Evolutionary conservation across 805 yeast genomes (phyloP), one percentile per base, ranked within the genome.

Genomic region (Huiozyma sinensis): DNA sequence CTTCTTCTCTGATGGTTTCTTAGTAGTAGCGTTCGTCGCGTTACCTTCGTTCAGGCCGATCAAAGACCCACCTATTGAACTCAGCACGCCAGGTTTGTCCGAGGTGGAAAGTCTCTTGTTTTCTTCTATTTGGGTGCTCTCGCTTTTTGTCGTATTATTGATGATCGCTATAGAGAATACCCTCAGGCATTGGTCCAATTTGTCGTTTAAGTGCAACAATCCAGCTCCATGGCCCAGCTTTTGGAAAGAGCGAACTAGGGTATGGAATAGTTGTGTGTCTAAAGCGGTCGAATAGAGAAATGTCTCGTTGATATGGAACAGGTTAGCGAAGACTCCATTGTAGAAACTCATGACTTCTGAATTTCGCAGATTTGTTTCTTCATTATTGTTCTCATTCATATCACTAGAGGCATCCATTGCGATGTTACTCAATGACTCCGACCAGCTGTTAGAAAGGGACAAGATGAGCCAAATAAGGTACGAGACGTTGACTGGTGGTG

Each of bases 171-270:
- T 49, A 1, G 78, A 67, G 50, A 77, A 69, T n/a, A 70, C 50
- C n/a, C 56, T 49, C 39, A 79, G 50, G 29, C 76, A 72, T 7
- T 76, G 73, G 53, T 86, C 83, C 40, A 95, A 66, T 24, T 81
- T 67, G 0, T 65, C 67, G 1, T 60, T 55, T 9, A 83, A 57
- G 0, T 77, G 79, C n/a, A 88, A 61, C 11, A 86, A 65, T 0
- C 97, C 97, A 0, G 89, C 73, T 0, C 89, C 77, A 57, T 87
- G 95, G 6, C 95, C 77, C 40, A 85, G 69, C 49, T 81, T 80
- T 58, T 90, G 97, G 6, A 85, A 69, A 0, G 94, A 74, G 35
- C 95, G 68, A 2, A 88, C 76, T 3, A 81, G 55, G 7, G 68
- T 63, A 45, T 83, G 83, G 59, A 84, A 89, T 17, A 78, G 56